A percentile compares a stretch with the other conserved stretches of the same genome.
Conservation (phyloP, 345 rosid genomes). For the Hypericum perforatum region DNA sequence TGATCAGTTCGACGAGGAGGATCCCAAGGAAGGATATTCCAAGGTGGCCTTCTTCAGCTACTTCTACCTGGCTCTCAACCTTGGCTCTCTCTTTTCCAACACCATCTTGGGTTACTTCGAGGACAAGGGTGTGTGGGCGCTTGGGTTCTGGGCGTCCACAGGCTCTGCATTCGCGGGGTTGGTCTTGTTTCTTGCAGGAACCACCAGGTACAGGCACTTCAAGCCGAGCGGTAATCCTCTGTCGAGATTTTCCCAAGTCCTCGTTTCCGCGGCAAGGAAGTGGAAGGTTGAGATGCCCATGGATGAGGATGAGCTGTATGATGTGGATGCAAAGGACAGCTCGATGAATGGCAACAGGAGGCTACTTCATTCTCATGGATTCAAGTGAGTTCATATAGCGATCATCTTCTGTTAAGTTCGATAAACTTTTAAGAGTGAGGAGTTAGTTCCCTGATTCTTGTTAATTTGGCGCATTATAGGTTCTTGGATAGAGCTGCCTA, state of each 20-base stretch:
- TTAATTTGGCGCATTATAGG: conserved; percentile 26
- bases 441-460: not conserved
- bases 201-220: conserved; percentile 68
- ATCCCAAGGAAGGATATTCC: conserved; percentile 70
- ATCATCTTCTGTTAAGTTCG: not conserved
- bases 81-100: conserved; percentile 94
- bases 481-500: conserved; percentile 91
- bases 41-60: conserved; percentile 93
- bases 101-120: conserved; percentile 83
- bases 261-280: conserved; percentile 71
- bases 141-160: conserved; percentile 89
- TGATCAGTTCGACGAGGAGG: conserved; percentile 91
- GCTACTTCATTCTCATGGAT: conserved; percentile 77
- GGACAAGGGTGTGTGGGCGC: conserved; percentile 89
- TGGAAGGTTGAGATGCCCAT: conserved; percentile 36
- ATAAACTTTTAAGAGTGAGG: not conserved
- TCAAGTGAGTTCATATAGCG: conserved; percentile 47
- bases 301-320: conserved; percentile 36
- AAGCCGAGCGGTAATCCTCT: conserved; percentile 86
- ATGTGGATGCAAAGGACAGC: conserved; percentile 32
- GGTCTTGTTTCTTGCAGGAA: conserved; percentile 66
- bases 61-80: conserved; percentile 88
- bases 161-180: conserved; percentile 77
- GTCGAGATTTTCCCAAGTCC: conserved; percentile 72
- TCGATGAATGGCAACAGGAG: conserved; percentile 44